phyloP scores from a whole-genome alignment of 208 protist species.

The Phytomonas sp. region DNA sequence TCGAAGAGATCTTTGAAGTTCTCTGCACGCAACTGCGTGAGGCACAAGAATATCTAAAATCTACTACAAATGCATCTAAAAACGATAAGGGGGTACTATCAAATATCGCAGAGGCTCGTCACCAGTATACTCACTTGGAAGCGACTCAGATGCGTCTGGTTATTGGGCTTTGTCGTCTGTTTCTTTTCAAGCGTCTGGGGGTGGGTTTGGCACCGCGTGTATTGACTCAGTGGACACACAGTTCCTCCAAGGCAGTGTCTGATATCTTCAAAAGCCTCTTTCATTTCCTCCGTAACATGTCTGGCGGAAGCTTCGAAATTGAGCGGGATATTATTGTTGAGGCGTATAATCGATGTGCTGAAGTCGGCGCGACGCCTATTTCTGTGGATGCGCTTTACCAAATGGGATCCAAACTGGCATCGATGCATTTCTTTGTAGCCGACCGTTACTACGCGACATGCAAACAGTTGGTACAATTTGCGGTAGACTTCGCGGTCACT shows the following conservation, averaged over 20 bases:
- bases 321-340: slow-evolving; percentile 63
- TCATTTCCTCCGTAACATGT: slow-evolving; percentile 58
- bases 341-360: slow-evolving; percentile 54
- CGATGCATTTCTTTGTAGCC: slow-evolving; percentile 64
- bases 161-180: slow-evolving; percentile 42
- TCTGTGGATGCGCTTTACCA: slow-evolving; percentile 65
- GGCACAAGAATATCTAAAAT: slow-evolving; percentile 35
- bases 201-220: slow-evolving; percentile 34
- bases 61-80: background rate
- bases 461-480: slow-evolving; percentile 59
- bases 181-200: slow-evolving; percentile 51
- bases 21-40: slow-evolving; percentile 18
- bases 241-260: slow-evolving; percentile 56
- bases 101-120: slow-evolving; percentile 20
- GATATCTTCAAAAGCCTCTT: slow-evolving; percentile 78
- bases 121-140: slow-evolving; percentile 31
- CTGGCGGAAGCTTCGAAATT: slow-evolving; percentile 44
- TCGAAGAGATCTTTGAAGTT: slow-evolving; percentile 33
- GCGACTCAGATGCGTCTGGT: slow-evolving; percentile 55
- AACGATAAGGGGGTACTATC: slow-evolving; percentile 1
- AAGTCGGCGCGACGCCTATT: slow-evolving; percentile 42
- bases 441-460: slow-evolving; percentile 65
- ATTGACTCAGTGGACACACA: slow-evolving; percentile 57
- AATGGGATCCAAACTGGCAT: slow-evolving; percentile 63
- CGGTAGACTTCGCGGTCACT: slow-evolving; percentile 53